These are phyloP conservation scores for Tolypocladium guangdongense DNA, from an alignment of 2,329 filamentous ascomycete species.

Conservation along the genomic window DNA sequence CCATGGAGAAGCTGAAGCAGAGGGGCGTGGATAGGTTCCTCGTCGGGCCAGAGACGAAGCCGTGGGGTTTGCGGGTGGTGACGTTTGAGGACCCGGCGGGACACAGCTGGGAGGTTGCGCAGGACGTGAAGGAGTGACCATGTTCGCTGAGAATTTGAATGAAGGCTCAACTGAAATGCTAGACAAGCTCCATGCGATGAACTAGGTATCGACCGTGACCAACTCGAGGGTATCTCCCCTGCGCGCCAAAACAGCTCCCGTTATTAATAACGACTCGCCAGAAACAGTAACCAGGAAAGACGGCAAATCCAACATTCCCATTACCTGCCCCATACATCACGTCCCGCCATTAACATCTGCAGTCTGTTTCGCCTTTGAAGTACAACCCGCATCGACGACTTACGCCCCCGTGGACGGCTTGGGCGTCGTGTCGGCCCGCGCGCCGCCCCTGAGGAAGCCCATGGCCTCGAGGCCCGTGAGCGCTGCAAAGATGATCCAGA, in stretches of 20 bases:
- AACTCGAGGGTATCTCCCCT: not conserved
- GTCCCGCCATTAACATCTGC: not conserved
- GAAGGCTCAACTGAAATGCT: not conserved
- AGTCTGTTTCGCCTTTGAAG: too few species aligned
- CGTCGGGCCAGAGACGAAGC: constrained; percentile 4
- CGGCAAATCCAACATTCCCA: not conserved
- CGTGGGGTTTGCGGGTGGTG: constrained; percentile 4
- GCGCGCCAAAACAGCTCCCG: not conserved
- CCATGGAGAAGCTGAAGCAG: constrained; percentile 2
- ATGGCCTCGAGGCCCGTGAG: constrained; percentile 36
- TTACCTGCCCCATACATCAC: not conserved
- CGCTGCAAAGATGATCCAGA: constrained; percentile 42
- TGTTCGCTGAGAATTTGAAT: not conserved
- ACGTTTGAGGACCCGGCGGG: constrained; percentile 7
- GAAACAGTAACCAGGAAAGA: not conserved
- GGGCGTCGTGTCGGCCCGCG: constrained; percentile 15
- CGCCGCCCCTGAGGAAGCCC: constrained; percentile 24
- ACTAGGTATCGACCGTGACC: not conserved
- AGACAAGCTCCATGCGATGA: not conserved
- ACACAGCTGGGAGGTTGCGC: constrained; percentile 2
- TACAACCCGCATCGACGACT: not conserved
- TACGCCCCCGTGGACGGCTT: constrained; percentile 4
- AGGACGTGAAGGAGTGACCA: not conserved
- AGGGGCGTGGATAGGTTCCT: constrained; percentile 4
- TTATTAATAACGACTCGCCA: not conserved